Base-by-base conservation (phyloP, 306 rosid genomes). In the Medicago arabica region DNA sequence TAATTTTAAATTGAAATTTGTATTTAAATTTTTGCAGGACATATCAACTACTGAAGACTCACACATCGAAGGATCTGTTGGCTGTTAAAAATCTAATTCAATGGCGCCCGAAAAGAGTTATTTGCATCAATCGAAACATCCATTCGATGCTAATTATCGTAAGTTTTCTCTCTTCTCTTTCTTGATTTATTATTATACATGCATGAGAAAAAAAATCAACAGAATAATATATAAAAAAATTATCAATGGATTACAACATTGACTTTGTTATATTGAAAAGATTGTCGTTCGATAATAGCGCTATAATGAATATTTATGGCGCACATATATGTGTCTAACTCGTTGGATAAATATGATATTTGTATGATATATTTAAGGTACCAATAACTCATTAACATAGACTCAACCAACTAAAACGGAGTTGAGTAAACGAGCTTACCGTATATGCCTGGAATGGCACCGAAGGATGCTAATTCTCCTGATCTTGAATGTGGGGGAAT, bases 81-180 rank as follows among this genome's bases (percentile, higher is more conserved):
- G 41, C 80, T 46, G 76, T 68, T 72, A 62, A 36, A 44, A 75
- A 72, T 82, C 13, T 0, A 83, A 69, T 28, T 69, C 28, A 34
- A 49, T 59, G 75, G 77, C 76, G 80, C 72, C 40, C 38, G 82
- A 65, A 59, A 89, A 83, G 74, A 88, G 80, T 58, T 75, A 80
- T 54, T 77, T 89, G 55, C 83, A 84, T 75, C 87, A 79, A 67
- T 70, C 82, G 28, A 83, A 81, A 74, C 88, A 89, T 87, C 88
- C 94, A 19, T 85, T 89, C 69, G 59, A 55, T 73, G 75, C 77
- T 73, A 74, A 76, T 82, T 68, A 83, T 73, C 82, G 97, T 93
- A 86, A 89, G 90, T 43, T 12, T 41, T 75, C 25, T 34, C 8
- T 40, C 51, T 78, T 19, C 12, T 44, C 19, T 39, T 62, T 25